Evolutionary conservation across 2,329 filamentous ascomycete species (phyloP).

Genomic region (Furcasterigmium furcatum): DNA sequence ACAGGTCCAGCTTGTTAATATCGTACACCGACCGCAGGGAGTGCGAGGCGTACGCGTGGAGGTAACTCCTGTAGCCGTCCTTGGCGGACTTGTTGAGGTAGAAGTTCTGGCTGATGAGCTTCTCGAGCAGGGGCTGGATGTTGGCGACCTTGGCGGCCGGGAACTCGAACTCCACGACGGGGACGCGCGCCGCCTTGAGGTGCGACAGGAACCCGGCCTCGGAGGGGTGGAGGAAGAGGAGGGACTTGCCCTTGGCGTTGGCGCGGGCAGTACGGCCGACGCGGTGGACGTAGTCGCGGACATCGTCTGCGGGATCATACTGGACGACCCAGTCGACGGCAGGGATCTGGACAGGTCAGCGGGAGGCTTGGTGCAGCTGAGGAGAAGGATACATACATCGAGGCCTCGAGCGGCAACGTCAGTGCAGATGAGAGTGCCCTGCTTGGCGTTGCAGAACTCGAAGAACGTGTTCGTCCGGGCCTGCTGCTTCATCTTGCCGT

Average conservation of each 20-base stretch:
- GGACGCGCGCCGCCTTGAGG: slow-evolving; percentile 86
- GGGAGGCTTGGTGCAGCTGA: background rate
- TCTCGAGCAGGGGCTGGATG: slow-evolving; percentile 87
- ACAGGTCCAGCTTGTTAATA: slow-evolving; percentile 77
- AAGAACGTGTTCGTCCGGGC: slow-evolving; percentile 99
- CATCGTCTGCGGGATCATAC: slow-evolving; percentile 91
- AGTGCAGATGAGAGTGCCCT: slow-evolving; percentile 90
- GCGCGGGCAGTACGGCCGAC: slow-evolving; percentile 89
- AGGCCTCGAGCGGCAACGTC: slow-evolving; percentile 94
- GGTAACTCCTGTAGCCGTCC: slow-evolving; percentile 81
- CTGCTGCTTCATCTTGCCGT: slow-evolving; percentile 97
- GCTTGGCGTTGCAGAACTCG: slow-evolving; percentile 76
- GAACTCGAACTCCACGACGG: slow-evolving; percentile 95
- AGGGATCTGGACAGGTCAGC: slow-evolving; percentile 59
- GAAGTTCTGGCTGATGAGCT: slow-evolving; percentile 92
- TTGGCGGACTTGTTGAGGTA: slow-evolving; percentile 87
- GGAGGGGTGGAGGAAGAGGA: slow-evolving; percentile 90
- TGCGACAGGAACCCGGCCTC: slow-evolving; percentile 92
- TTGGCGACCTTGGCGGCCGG: slow-evolving; percentile 89
- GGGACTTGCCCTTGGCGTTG: slow-evolving; percentile 77
- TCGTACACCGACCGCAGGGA: slow-evolving; percentile 61
- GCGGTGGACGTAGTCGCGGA: slow-evolving; percentile 84
- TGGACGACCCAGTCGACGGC: slow-evolving; percentile 96
- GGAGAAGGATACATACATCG: slow-evolving; percentile 54
- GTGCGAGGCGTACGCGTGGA: slow-evolving; percentile 89